phyloP scores from a whole-genome alignment of 2,329 filamentous ascomycete species.

The Ophiocordyceps camponoti-leonardi region DNA sequence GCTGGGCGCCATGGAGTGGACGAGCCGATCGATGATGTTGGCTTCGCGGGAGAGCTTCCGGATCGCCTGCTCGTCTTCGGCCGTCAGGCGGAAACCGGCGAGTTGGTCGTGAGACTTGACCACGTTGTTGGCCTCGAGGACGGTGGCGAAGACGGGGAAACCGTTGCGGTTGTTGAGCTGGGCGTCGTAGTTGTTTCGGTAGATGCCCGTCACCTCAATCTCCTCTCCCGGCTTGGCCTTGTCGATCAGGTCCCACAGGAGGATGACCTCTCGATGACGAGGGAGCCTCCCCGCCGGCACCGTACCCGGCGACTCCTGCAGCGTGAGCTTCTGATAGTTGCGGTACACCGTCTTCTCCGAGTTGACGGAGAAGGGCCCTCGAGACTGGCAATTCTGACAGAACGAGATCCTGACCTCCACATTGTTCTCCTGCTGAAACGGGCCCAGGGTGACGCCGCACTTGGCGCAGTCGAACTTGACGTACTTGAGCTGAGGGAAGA shows the following conservation, averaged over 20 bases:
- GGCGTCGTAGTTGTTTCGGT: slow-evolving; percentile 95
- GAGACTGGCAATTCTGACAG: slow-evolving; percentile 91
- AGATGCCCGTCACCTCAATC: slow-evolving; percentile 91
- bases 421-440: slow-evolving; percentile 94
- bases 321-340: slow-evolving; percentile 94
- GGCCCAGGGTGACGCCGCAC: slow-evolving; percentile 79
- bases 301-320: slow-evolving; percentile 93
- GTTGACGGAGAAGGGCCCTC: slow-evolving; percentile 88
- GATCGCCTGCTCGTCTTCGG: slow-evolving; percentile 87
- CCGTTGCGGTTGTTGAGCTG: slow-evolving; percentile 97
- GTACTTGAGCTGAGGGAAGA: slow-evolving; percentile 96
- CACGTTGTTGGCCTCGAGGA: slow-evolving; percentile 92
- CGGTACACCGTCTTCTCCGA: slow-evolving; percentile 96
- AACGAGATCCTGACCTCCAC: slow-evolving; percentile 92
- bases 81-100: slow-evolving; percentile 85
- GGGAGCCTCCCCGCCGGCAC: slow-evolving; percentile 91
- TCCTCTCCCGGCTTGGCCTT: slow-evolving; percentile 94
- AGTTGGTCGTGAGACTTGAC: slow-evolving; percentile 96
- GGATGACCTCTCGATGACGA: slow-evolving; percentile 81
- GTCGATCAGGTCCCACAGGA: slow-evolving; percentile 95
- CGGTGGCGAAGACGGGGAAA: slow-evolving; percentile 95
- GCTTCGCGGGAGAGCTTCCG: slow-evolving; percentile 76
- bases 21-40: slow-evolving; percentile 80
- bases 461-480: slow-evolving; percentile 96
- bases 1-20: slow-evolving; percentile 85